Evolutionary conservation across 495 filamentous ascomycete species (phyloP), one percentile per base, ranked within the genome.

Genomic region (Penicillium diatomitis): DNA sequence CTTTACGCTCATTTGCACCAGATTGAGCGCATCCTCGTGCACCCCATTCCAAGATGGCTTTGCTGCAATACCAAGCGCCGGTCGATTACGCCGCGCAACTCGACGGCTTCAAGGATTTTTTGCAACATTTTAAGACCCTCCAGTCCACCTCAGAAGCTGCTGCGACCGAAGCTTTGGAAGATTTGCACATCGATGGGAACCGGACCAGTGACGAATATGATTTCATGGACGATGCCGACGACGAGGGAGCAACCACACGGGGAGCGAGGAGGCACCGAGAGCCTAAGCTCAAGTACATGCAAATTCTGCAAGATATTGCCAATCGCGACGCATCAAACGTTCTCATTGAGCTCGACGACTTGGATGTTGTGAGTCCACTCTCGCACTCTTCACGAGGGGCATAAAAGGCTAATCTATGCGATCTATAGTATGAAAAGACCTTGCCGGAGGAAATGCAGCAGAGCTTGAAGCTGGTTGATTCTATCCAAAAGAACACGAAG

Each of bases 141-240:
- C 79, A 86, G 32, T 83, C 87, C 6, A 71, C 83, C 46, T 70
- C 73, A 44, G 84, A 90, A 58, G 78, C 79, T 4, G 75, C 87
- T 50, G 81, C 84, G 45, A 75, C 78, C 43, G 78, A 86, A 59
- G 89, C 88, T 11, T 70, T 98, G 32, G 80, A 87, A 51, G 83
- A 86, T 44, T 76, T 98, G 59, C 84, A 87, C 63, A 85, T 98
- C 54, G 85, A 91, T 66, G 90, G 84, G 48, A 86, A 90, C 70
- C 82, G 84, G 55, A 77, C 84, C n/a, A 90, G 86, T 68, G 90
- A 96, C 61, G 90, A 95, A 57, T 90, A 96, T 60, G 89, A 95
- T 60, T 88, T 95, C 67, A 88, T 95, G 86, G 87, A 95, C 58
- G 86, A 96, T 67, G 81, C 80, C 41, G 84, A 86, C 40, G 75